phyloP scores from a whole-genome alignment of 306 rosid genomes.

The Malus fusca region DNA sequence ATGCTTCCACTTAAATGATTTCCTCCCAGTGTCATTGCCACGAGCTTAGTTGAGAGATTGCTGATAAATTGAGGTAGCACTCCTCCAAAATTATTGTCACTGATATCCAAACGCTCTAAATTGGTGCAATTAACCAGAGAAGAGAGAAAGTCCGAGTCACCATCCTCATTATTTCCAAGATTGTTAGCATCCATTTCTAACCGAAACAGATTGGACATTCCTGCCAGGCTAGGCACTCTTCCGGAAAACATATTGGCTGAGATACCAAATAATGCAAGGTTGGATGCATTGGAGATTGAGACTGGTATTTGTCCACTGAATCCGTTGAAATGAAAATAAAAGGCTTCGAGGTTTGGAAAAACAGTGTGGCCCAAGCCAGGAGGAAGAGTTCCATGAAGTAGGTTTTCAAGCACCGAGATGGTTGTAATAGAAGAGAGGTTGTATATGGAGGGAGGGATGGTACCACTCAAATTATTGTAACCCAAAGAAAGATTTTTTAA shows the following conservation, averaged over 20 bases:
- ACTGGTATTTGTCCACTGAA: background rate
- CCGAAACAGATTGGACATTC: background rate
- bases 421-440: background rate
- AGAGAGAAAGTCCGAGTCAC: slow-evolving; percentile 19
- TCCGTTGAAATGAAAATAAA: background rate
- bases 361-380: background rate
- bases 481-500: background rate
- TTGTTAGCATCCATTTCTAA: background rate
- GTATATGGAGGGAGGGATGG: background rate
- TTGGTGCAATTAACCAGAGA: slow-evolving; percentile 17
- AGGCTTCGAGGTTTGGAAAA: background rate
- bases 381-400: slow-evolving; percentile 20
- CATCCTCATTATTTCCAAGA: slow-evolving; percentile 8
- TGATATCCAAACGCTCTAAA: background rate
- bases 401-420: background rate
- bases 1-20: slow-evolving; percentile 12
- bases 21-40: background rate
- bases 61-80: slow-evolving; percentile 8
- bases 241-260: background rate
- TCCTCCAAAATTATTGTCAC: slow-evolving; percentile 19
- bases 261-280: background rate
- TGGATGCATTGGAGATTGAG: slow-evolving; percentile 10
- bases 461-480: background rate
- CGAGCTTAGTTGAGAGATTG: slow-evolving; percentile 22
- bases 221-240: slow-evolving; percentile 12